Base-by-base conservation (phyloP, 176 grass and related monocot species). In the Saccharum officinarum region DNA sequence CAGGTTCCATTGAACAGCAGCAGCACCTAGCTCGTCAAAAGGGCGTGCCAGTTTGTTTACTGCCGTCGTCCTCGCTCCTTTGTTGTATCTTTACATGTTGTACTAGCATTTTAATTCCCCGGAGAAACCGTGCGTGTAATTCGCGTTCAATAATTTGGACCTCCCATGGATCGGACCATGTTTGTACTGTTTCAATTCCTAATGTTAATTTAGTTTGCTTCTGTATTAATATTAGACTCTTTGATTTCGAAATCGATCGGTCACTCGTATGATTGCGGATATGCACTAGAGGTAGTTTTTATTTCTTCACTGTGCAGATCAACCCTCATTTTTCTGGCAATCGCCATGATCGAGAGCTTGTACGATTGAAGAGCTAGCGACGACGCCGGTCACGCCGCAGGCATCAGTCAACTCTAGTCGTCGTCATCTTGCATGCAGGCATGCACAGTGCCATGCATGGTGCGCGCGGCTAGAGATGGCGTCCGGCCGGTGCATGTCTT, bases 1-100 rank as follows among this genome's bases (percentile, higher is more conserved):
- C 42, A 52, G 72, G 26, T 72, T 89, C 62, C 60, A 50, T 70
- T 80, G 61, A 80, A 15, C 13, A 60, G 52, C 54, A 22, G 7
- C 55, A 59, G 7, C 45, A 15, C 3, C 55, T 47, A 47, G 45
- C 45, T 47, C 46, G 46, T 49, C 18, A 22, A 57, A 22, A 57
- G 20, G 20, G 68, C 69, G 69, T 23, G 20, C n/a, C 68, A 39
- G 22, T 20, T 22, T 41, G 8, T 71, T 71, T 22, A n/a, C 20
- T 36, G 34, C 9, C 67, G 33, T 52, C 50, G 50, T 40, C 36
- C 17, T 69, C 3, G 33, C 38, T 20, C 36, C 18, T 40, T 70
- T 61, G n/a, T 61, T 61, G 59, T 61, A 61, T 61, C 59, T 61
- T 61, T 61, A 12, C 59, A 25, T 61, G 59, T 61, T 61, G 59